A percentile compares a stretch with the other conserved stretches of the same genome.
These are phyloP conservation scores for Lipomyces sp. DNA, from an alignment of 805 yeast genomes.

Conservation along the genomic window DNA sequence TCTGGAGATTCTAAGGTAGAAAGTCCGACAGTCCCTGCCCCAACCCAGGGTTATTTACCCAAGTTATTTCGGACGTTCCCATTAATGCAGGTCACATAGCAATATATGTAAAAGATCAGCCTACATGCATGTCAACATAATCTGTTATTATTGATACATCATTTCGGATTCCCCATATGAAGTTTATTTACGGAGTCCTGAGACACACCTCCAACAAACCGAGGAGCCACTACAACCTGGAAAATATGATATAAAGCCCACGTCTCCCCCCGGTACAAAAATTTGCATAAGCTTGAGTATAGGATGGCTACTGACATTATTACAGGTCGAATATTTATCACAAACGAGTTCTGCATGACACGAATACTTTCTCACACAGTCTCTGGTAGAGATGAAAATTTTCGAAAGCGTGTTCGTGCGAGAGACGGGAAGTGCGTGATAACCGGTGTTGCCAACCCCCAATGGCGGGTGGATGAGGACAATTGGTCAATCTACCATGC, in stretches of 20 bases:
- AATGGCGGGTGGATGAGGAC: background rate
- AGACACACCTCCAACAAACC: background rate
- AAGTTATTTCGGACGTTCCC: too few relatives aligned
- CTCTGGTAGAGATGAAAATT: background rate
- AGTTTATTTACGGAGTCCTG: slow-evolving; percentile 1
- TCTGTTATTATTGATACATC: too few relatives aligned
- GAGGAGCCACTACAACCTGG: slow-evolving; percentile 3
- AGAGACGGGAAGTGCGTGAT: background rate
- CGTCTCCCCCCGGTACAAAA: background rate
- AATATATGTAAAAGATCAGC: too few relatives aligned
- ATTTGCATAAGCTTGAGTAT: background rate
- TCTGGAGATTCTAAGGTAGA: too few relatives aligned
- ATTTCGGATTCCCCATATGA: slow-evolving; percentile 3
- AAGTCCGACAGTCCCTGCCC: too few relatives aligned
- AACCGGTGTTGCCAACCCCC: background rate
- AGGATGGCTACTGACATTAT: background rate
- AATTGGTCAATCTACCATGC: background rate
- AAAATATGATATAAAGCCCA: slow-evolving; percentile 1
- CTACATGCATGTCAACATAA: too few relatives aligned
- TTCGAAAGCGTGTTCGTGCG: background rate
- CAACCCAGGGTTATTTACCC: too few relatives aligned
- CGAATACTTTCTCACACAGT: slow-evolving; percentile 4
- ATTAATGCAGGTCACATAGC: too few relatives aligned
- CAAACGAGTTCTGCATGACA: background rate
- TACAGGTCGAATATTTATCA: too few relatives aligned